phyloP scores from a whole-genome alignment of 768 basidiomycete genomes.

The Amanita phalloides region DNA sequence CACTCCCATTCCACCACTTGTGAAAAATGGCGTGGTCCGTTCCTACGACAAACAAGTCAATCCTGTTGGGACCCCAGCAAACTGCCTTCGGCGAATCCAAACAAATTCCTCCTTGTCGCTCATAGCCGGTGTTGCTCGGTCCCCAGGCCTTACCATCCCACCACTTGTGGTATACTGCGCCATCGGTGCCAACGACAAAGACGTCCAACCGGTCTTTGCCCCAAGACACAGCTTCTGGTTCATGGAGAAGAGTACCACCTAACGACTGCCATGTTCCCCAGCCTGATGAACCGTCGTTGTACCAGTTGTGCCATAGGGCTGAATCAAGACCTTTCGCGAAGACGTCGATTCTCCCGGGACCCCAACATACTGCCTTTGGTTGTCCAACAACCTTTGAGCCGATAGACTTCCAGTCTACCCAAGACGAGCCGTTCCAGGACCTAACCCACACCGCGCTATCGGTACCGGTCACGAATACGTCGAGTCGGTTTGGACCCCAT shows the following conservation, averaged over 20 bases:
- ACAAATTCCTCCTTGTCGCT: background rate
- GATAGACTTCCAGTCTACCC: background rate
- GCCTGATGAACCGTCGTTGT: background rate
- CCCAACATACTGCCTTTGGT: background rate
- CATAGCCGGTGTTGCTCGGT: no score
- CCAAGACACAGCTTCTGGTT: background rate
- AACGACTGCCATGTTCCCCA: background rate
- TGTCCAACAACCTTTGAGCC: background rate
- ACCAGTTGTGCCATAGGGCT: background rate
- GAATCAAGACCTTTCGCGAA: background rate
- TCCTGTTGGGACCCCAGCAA: background rate
- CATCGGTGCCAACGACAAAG: background rate
- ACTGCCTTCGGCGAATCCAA: background rate
- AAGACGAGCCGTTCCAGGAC: background rate
- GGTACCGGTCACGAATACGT: background rate
- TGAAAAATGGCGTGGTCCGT: slow-evolving; percentile 5
- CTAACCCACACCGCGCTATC: background rate
- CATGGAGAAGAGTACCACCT: background rate
- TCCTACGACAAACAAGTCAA: slow-evolving; percentile 4
- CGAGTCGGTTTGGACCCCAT: background rate
- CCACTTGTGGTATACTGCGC: no score
- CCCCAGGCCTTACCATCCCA: no score
- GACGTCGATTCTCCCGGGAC: background rate
- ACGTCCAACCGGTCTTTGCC: background rate
- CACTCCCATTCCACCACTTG: slow-evolving; percentile 5